phyloP scores from a whole-genome alignment of 495 filamentous ascomycete species.

The Penicillium verhagenii region DNA sequence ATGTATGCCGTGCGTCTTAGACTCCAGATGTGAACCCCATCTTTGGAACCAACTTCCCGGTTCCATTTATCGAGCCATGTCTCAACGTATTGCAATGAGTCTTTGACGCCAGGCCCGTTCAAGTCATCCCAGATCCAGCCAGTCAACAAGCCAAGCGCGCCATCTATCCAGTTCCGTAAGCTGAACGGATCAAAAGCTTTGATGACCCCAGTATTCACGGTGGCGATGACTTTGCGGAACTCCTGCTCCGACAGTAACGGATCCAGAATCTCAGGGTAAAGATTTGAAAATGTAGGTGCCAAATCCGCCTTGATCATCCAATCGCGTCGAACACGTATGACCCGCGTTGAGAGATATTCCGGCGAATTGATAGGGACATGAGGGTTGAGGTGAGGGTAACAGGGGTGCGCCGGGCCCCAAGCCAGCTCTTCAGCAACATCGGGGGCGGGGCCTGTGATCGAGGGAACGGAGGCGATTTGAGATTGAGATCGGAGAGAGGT shows the following conservation, averaged over 20 bases:
- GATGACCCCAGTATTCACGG: conserved; percentile 69
- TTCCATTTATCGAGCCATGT: conserved; percentile 82
- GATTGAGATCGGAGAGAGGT: conserved; percentile 42
- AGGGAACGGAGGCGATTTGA: conserved; percentile 41
- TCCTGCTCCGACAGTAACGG: conserved; percentile 76
- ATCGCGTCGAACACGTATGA: conserved; percentile 87
- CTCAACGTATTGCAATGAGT: conserved; percentile 65
- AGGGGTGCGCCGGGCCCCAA: conserved; percentile 89
- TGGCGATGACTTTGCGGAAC: conserved; percentile 76
- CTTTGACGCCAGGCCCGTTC: conserved; percentile 69
- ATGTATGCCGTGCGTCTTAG: conserved; percentile 83
- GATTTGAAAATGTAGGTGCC: conserved; percentile 88
- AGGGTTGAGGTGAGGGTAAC: conserved; percentile 89
- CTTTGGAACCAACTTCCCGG: conserved; percentile 52
- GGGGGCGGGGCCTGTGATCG: conserved; percentile 43
- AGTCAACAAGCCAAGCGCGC: conserved; percentile 71
- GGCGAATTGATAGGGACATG: conserved; percentile 77
- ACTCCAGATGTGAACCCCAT: conserved; percentile 69
- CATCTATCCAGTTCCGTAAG: conserved; percentile 70
- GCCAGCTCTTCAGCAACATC: conserved; percentile 51
- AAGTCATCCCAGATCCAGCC: conserved; percentile 94
- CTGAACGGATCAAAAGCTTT: conserved; percentile 73
- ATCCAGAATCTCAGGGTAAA: conserved; percentile 94
- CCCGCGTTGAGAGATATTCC: conserved; percentile 72
- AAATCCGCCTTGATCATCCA: conserved; percentile 89